Evolutionary conservation across 2,329 filamentous ascomycete genomes (phyloP).

Genomic region (Teratosphaeria viscida): DNA sequence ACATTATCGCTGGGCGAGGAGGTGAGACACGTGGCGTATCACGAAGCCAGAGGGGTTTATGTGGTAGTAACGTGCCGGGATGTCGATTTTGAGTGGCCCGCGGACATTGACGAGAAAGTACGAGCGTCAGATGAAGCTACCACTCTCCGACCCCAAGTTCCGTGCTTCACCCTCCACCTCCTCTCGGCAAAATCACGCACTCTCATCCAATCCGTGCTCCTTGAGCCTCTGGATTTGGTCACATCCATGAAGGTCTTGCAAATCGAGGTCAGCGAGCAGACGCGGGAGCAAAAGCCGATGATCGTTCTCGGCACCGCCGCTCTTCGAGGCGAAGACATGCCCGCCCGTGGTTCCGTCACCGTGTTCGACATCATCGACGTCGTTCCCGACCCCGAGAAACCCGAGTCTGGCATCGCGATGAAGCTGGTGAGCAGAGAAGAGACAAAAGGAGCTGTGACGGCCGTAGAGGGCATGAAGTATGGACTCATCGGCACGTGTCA

Average conservation of each 20-base stretch:
- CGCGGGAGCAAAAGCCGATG: conserved; percentile 72
- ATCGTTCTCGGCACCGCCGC: conserved; percentile 78
- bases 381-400: conserved; percentile 74
- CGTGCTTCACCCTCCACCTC: conserved; percentile 65
- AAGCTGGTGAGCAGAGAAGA: conserved; percentile 84
- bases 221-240: conserved; percentile 66
- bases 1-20: conserved; percentile 54
- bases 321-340: conserved; percentile 80
- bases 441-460: conserved; percentile 84
- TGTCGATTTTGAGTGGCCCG: conserved; percentile 71
- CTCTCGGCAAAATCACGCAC: conserved; percentile 68
- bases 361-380: conserved; percentile 89
- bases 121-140: conserved; percentile 31
- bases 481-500: conserved; percentile 85
- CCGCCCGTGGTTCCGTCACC: conserved; percentile 73
- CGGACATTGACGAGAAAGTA: conserved; percentile 40
- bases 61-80: conserved; percentile 59
- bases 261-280: conserved; percentile 83
- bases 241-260: conserved; percentile 75
- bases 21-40: conserved; percentile 64
- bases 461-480: conserved; percentile 66
- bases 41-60: conserved; percentile 63
- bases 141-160: conserved; percentile 53
- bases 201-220: conserved; percentile 62
- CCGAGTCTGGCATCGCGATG: conserved; percentile 75